Evolutionary conservation across 106 monocot genomes (phyloP), one percentile per base, ranked within the genome.

Genomic region (Triglochin maritima): DNA sequence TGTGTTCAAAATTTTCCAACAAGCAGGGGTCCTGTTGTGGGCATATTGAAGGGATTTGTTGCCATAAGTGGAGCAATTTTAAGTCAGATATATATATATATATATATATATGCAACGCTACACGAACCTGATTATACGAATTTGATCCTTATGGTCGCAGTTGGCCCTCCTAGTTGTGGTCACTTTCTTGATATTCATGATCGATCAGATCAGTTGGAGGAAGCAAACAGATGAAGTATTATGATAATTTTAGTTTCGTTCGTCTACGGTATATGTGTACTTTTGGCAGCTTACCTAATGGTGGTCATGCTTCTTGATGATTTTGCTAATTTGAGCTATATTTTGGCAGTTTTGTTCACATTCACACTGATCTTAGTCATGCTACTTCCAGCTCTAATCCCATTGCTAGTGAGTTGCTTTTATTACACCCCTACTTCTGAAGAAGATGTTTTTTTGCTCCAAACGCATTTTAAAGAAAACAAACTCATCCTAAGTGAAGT

Each of bases 1-100:
- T 84, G 90, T 50, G 84, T 90, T 29, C 86, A 86, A 55, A 90
- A 90, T 66, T 90, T 90, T 67, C 90, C 90, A 17, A 86, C 84
- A 68, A 81, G 43, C 71, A 64, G 90, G 55, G 90, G 90, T 14
- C 90, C 90, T 17, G 29, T 90, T 7, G 90, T 90, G 3, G 90
- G 90, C 11, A 90, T 90, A 14, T 69, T 90, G 4, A 90, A 90
- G 69, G 90, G 90, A 16, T 90, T 87, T 75, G 84, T 84, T 4
- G 90, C 86, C 53, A 55, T 90, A 50, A 87, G 90, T 71, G 90
- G 90, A 15, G 90, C 90, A 54, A 90, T 90, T 7, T 71, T 90
- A 43, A 90, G 84, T 0, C 90, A 90, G 50, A 68, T 90, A 47
- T 90, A 84, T 63, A 68, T 82, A 6, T 69, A 80, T 67, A 66